A percentile compares a stretch with the other conserved stretches of the same genome.
Evolutionary conservation across 2,329 filamentous ascomycete genomes (phyloP).

Genomic region (Talaromyces atroroseus): DNA sequence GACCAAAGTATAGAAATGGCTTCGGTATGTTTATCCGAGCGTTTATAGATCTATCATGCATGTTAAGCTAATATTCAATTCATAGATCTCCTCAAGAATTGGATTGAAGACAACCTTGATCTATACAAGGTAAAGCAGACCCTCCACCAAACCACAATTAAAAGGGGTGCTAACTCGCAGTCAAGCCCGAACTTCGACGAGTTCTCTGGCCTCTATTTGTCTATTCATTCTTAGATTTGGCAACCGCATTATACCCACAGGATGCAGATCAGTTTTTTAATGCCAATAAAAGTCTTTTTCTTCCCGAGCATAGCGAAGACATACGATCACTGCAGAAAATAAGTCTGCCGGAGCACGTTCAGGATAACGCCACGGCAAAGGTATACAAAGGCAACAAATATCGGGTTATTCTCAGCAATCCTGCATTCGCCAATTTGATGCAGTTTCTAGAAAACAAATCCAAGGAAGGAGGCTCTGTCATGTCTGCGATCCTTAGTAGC

Average conservation of each 20-base stretch:
- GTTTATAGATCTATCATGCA: background rate
- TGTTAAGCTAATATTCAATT: conserved; percentile 5
- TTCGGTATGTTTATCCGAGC: conserved; percentile 47
- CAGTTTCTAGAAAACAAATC: conserved; percentile 85
- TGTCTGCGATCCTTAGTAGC: conserved; percentile 66
- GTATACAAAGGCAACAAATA: conserved; percentile 85
- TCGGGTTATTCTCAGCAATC: conserved; percentile 78
- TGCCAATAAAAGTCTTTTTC: conserved; percentile 63
- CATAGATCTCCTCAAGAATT: conserved; percentile 63
- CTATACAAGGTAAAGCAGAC: conserved; percentile 69
- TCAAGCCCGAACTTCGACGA: conserved; percentile 75
- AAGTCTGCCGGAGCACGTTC: conserved; percentile 69
- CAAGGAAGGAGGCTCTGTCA: conserved; percentile 70
- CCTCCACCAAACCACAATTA: background rate
- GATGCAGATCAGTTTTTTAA: conserved; percentile 72
- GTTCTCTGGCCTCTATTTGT: conserved; percentile 91
- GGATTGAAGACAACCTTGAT: conserved; percentile 88
- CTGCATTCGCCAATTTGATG: conserved; percentile 75
- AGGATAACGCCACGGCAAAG: conserved; percentile 70
- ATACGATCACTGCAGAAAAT: conserved; percentile 69
- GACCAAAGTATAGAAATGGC: conserved; percentile 70
- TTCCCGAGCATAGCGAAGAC: conserved; percentile 73
- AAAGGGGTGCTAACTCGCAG: conserved; percentile 13
- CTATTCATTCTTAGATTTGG: conserved; percentile 80
- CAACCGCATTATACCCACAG: conserved; percentile 63